Evolutionary conservation across 2,329 filamentous ascomycete species (phyloP).

Genomic region (Metarhizium humberi): DNA sequence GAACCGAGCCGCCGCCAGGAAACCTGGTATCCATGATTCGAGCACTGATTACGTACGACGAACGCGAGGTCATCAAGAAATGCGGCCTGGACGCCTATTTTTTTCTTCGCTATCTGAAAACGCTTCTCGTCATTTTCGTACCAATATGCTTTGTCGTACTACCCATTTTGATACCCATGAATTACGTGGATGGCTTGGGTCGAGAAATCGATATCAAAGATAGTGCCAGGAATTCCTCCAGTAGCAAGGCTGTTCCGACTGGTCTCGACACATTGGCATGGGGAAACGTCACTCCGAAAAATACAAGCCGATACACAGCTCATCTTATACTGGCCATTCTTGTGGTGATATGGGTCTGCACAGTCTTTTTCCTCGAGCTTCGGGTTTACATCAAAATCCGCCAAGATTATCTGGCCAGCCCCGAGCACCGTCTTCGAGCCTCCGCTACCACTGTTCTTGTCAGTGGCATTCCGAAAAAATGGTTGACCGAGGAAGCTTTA

Average conservation of each 20-base stretch:
- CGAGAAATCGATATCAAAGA: slow-evolving; percentile 34
- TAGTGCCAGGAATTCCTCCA: slow-evolving; percentile 6
- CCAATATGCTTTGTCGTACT: slow-evolving; percentile 71
- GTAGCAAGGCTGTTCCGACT: slow-evolving; percentile 19
- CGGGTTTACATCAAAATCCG: slow-evolving; percentile 84
- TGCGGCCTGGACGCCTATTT: slow-evolving; percentile 96
- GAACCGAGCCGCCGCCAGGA: slow-evolving; percentile 63
- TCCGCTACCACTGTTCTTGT: slow-evolving; percentile 95
- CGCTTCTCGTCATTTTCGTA: slow-evolving; percentile 81
- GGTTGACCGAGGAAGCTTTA: slow-evolving; percentile 77
- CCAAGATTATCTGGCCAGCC: slow-evolving; percentile 89
- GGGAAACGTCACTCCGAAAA: slow-evolving; percentile 65
- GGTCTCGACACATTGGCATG: slow-evolving; percentile 79
- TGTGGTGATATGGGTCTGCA: slow-evolving; percentile 77
- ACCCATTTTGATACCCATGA: slow-evolving; percentile 79
- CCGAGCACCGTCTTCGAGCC: slow-evolving; percentile 84
- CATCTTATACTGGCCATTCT: slow-evolving; percentile 73
- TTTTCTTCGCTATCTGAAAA: slow-evolving; percentile 77
- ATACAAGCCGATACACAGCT: slow-evolving; percentile 68
- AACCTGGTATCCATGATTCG: slow-evolving; percentile 42
- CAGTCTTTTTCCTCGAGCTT: slow-evolving; percentile 78
- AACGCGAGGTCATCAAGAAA: slow-evolving; percentile 83
- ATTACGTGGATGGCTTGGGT: slow-evolving; percentile 62
- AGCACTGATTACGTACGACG: slow-evolving; percentile 57
- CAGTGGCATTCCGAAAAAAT: slow-evolving; percentile 80